A percentile compares a stretch with the other conserved stretches of the same genome.
Conservation (phyloP, 2,329 filamentous ascomycete species). For the Fusarium sp. region DNA sequence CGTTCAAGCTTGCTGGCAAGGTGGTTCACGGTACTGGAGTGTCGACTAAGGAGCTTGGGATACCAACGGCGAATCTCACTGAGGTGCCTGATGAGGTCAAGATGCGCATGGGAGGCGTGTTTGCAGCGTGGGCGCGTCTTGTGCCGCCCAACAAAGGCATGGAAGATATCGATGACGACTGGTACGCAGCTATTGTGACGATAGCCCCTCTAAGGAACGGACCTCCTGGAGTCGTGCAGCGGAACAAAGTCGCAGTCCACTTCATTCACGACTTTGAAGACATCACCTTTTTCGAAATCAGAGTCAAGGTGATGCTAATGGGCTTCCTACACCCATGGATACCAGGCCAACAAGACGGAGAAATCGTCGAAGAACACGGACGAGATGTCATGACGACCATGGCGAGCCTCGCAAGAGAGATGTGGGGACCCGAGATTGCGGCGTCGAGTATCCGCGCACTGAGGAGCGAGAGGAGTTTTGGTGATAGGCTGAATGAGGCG, state of each 20-base stretch:
- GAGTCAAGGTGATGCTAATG: constrained; percentile 69
- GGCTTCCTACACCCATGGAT: constrained; percentile 63
- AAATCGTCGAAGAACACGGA: constrained; percentile 47
- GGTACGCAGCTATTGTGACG: constrained; percentile 71
- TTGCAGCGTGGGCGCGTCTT: constrained; percentile 72
- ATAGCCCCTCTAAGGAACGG: constrained; percentile 63
- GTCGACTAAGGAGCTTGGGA: constrained; percentile 54
- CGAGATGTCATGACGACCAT: constrained; percentile 58
- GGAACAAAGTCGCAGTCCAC: constrained; percentile 65
- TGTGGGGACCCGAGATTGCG: constrained; percentile 58
- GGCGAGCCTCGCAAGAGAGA: constrained; percentile 59
- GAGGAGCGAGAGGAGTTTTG: constrained; percentile 56
- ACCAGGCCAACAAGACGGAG: constrained; percentile 28
- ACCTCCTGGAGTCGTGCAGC: constrained; percentile 58
- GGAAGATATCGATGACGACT: constrained; percentile 56
- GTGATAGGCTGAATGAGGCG: constrained; percentile 61
- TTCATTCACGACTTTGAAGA: constrained; percentile 64
- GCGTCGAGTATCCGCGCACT: constrained; percentile 52
- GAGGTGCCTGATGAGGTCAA: constrained; percentile 65
- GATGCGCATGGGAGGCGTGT: constrained; percentile 69
- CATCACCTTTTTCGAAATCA: constrained; percentile 54
- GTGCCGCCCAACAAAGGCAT: constrained; percentile 48
- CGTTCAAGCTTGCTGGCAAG: constrained; percentile 62
- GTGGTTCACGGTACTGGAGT: constrained; percentile 59
- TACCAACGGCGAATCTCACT: constrained; percentile 66